A percentile compares a stretch with the other conserved stretches of the same genome.
Evolutionary conservation across 441 rosid genomes (phyloP).

Genomic region (Erodium moschatum): DNA sequence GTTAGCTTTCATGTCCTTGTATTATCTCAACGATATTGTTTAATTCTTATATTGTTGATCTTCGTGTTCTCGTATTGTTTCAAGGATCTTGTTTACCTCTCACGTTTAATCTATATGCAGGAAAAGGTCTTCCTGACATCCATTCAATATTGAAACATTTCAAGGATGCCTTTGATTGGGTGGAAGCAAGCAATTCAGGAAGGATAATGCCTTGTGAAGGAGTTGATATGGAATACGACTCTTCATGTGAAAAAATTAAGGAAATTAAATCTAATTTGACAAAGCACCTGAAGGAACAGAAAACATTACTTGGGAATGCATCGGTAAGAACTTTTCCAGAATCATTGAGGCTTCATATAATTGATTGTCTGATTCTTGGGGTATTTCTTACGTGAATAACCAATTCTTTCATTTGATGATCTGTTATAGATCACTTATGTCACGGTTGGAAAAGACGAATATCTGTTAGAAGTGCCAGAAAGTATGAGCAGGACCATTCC

Average conservation of each 20-base stretch:
- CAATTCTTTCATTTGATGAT: conserved; percentile 20
- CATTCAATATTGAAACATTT: conserved; percentile 57
- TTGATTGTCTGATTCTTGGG: conserved; percentile 9
- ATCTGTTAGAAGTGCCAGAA: conserved; percentile 84
- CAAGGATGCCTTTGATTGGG: conserved; percentile 94
- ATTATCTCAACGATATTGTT: neutral
- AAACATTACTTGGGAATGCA: conserved; percentile 64
- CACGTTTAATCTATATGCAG: conserved; percentile 32
- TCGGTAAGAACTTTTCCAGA: conserved; percentile 44
- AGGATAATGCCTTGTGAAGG: conserved; percentile 86
- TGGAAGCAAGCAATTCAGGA: conserved; percentile 77
- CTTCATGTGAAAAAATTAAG: conserved; percentile 47
- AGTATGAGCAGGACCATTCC: conserved; percentile 65
- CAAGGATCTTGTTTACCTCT: conserved; percentile 19
- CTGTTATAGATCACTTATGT: conserved; percentile 69
- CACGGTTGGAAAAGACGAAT: conserved; percentile 78
- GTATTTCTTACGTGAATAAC: conserved; percentile 22
- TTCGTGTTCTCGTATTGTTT: neutral
- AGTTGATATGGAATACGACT: conserved; percentile 69
- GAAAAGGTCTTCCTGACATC: conserved; percentile 57
- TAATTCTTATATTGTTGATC: neutral
- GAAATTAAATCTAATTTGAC: conserved; percentile 54
- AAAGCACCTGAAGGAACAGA: conserved; percentile 79
- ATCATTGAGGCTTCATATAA: conserved; percentile 20
- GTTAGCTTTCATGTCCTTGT: conserved; percentile 8